Evolutionary conservation across 1,284 basidiomycete genomes (phyloP).

Genomic region (Ceratobasidium sp.): DNA sequence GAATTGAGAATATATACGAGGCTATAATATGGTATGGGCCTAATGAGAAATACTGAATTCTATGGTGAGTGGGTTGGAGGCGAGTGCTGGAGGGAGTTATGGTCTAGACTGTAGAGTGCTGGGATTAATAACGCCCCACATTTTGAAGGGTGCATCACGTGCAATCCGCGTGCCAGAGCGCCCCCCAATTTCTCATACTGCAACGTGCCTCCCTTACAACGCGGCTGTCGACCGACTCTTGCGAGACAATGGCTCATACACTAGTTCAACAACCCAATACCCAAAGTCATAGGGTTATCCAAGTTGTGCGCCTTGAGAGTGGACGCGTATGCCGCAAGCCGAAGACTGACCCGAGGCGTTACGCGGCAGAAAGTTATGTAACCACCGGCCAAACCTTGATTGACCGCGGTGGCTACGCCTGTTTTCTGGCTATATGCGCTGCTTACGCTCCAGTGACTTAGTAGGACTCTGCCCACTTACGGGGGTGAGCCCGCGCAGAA

Average conservation of each 20-base stretch:
- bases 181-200: conserved; percentile 4
- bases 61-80: not conserved
- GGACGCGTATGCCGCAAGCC: conserved; percentile 9
- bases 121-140: conserved; percentile 41
- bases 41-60: too few species aligned
- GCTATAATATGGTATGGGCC: conserved; percentile 29
- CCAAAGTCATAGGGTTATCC: not conserved
- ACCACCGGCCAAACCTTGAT: not conserved
- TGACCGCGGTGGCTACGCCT: not conserved
- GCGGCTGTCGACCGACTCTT: conserved; percentile 16
- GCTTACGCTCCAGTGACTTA: not conserved
- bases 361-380: not conserved
- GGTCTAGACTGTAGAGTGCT: conserved; percentile 22
- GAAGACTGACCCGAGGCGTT: not conserved
- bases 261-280: not conserved
- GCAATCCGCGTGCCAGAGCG: conserved; percentile 25
- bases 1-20: conserved; percentile 38
- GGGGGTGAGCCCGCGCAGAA: not conserved
- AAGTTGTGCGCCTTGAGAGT: not conserved
- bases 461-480: not conserved
- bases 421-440: not conserved
- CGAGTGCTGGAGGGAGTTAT: conserved; percentile 6
- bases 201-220: conserved; percentile 31
- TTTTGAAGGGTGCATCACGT: conserved; percentile 33
- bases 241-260: conserved; percentile 9